phyloP scores from a whole-genome alignment of 257 asterid species.

The Voacanga thouarsii region DNA sequence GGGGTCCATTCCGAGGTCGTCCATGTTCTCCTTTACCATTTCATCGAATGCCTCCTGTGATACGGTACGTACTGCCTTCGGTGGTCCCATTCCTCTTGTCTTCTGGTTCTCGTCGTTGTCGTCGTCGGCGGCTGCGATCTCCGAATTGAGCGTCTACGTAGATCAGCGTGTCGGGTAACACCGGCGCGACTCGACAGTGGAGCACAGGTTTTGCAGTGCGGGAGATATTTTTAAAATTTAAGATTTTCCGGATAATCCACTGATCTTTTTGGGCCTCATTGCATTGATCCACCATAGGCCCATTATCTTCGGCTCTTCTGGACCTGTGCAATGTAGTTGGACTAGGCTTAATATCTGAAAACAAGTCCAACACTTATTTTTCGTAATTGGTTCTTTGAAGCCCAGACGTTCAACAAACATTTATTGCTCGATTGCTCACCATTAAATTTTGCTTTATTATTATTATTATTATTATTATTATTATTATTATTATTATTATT shows the following conservation, averaged over 20 bases:
- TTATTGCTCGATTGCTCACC: too few species aligned
- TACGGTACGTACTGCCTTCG: constrained; percentile 52
- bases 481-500: too few species aligned
- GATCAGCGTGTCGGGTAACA: not conserved
- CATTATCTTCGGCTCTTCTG: too few species aligned
- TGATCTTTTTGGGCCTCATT: not conserved
- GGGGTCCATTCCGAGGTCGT: constrained; percentile 91
- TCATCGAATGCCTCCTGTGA: constrained; percentile 93
- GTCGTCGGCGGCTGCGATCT: not conserved
- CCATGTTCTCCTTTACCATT: constrained; percentile 85
- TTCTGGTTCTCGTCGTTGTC: constrained; percentile 27
- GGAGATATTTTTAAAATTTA: not conserved
- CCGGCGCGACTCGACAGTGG: not conserved
- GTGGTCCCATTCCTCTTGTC: constrained; percentile 49
- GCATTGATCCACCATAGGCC: too few species aligned
- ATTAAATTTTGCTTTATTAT: too few species aligned
- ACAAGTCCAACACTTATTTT: too few species aligned
- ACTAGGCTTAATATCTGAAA: too few species aligned
- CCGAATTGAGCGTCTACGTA: not conserved
- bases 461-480: too few species aligned
- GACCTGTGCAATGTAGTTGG: too few species aligned
- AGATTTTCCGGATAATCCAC: not conserved
- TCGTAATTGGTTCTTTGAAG: too few species aligned
- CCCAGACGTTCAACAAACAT: too few species aligned
- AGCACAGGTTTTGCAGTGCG: not conserved